These are phyloP conservation scores for Blumeria hordei DNA, from an alignment of 2,329 filamentous ascomycete genomes.

Conservation along the genomic window DNA sequence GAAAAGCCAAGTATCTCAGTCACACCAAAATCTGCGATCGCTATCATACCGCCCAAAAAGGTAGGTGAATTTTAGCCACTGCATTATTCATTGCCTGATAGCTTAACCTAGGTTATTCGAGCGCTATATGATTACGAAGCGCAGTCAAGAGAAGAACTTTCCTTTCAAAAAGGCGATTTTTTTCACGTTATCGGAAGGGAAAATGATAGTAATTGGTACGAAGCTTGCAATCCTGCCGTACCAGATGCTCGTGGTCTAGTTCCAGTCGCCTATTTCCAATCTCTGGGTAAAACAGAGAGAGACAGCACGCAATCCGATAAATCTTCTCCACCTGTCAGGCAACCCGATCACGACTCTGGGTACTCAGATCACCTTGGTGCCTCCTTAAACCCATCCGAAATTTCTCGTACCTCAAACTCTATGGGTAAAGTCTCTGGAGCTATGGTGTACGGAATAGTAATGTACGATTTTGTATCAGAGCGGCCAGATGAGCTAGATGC, in stretches of 20 bases:
- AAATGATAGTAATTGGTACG: conserved; percentile 90
- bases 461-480: conserved; percentile 92
- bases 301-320: conserved; percentile 55
- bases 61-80: conserved; percentile 18
- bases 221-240: conserved; percentile 83
- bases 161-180: conserved; percentile 88
- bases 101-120: conserved; percentile 55
- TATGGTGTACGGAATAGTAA: conserved; percentile 90
- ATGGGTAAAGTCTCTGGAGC: conserved; percentile 43
- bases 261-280: conserved; percentile 82
- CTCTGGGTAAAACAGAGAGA: conserved; percentile 73
- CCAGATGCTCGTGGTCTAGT: conserved; percentile 76
- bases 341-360: conserved; percentile 69
- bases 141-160: conserved; percentile 51
- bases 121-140: conserved; percentile 85
- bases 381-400: conserved; percentile 15
- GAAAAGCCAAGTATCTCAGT: conserved; percentile 39
- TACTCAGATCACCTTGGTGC: conserved; percentile 37
- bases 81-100: not conserved
- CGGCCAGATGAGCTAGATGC: conserved; percentile 89
- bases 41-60: conserved; percentile 51
- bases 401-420: conserved; percentile 15
- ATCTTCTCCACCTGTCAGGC: conserved; percentile 24
- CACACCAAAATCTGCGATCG: conserved; percentile 43
- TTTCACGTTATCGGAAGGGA: conserved; percentile 94